Evolutionary conservation across 345 rosid species (phyloP).

Genomic region (Pistacia integerrima): DNA sequence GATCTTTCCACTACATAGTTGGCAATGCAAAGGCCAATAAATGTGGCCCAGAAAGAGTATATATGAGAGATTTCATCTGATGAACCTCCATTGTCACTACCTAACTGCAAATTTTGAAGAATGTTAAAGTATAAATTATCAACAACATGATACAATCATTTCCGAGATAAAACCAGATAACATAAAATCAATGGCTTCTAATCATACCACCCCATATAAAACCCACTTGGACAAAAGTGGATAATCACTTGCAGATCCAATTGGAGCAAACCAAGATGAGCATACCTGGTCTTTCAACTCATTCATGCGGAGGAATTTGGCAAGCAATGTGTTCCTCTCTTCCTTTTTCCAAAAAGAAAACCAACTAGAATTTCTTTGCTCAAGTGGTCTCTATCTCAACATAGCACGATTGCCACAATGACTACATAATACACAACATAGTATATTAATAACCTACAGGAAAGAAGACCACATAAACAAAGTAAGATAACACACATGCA

Average conservation of each 20-base stretch:
- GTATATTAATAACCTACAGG: constrained; percentile 86
- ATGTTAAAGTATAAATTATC: constrained; percentile 12
- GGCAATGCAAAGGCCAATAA: constrained; percentile 97
- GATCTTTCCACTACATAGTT: constrained; percentile 98
- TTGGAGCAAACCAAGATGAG: constrained; percentile 99
- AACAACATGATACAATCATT: constrained; percentile 9
- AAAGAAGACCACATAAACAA: constrained; percentile 11
- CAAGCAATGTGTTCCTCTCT: constrained; percentile 71
- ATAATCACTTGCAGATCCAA: constrained; percentile 98
- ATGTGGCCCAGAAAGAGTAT: constrained; percentile 98
- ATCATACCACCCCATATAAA: constrained; percentile 87
- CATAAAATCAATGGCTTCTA: constrained; percentile 7
- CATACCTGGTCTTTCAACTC: constrained; percentile 96
- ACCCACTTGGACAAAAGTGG: constrained; percentile 98
- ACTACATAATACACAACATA: constrained; percentile 97
- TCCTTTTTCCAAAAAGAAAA: constrained; percentile 72
- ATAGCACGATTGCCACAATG: constrained; percentile 98
- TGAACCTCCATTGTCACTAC: constrained; percentile 61
- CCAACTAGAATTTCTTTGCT: constrained; percentile 59
- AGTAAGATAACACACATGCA: neutral
- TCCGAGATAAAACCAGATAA: constrained; percentile 1
- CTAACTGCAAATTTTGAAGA: constrained; percentile 44
- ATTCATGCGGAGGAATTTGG: constrained; percentile 68
- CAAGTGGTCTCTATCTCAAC: constrained; percentile 55
- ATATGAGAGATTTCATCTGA: constrained; percentile 96